Percentiles rank a stretch among this genome's conserved stretches.
Evolutionary conservation across 805 yeast species (phyloP).

Genomic region (Candida caryicola): DNA sequence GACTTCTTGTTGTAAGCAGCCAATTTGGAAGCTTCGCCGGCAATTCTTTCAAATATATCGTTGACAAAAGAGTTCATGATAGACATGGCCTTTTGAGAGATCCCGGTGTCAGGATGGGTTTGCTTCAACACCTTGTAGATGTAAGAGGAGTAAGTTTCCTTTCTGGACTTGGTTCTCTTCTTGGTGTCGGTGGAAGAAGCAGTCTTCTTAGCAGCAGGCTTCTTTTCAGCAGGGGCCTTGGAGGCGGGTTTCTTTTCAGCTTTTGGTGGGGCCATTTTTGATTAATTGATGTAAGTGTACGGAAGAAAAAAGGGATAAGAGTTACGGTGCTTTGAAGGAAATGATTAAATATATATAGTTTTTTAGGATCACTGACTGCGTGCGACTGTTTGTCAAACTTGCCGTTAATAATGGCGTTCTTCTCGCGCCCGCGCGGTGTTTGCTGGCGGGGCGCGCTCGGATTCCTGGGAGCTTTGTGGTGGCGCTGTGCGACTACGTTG

Average conservation of each 20-base stretch:
- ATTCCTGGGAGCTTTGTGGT: too few species aligned
- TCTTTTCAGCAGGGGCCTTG: slow-evolving; percentile 40
- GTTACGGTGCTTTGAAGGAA: background rate
- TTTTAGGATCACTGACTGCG: background rate
- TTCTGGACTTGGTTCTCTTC: slow-evolving; percentile 38
- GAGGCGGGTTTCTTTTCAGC: slow-evolving; percentile 41
- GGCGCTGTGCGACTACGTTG: too few species aligned
- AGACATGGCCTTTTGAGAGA: slow-evolving; percentile 39
- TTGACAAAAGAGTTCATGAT: slow-evolving; percentile 39
- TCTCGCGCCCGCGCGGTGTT: too few species aligned
- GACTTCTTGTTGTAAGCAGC: slow-evolving; percentile 41
- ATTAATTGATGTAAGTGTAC: background rate
- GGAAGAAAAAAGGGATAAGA: background rate
- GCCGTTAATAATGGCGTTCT: background rate
- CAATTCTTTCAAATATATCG: slow-evolving; percentile 38
- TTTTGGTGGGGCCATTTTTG: slow-evolving; percentile 33
- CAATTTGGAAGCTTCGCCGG: slow-evolving; percentile 37
- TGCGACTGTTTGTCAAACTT: background rate
- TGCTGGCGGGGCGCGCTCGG: too few species aligned
- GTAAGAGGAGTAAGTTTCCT: slow-evolving; percentile 38
- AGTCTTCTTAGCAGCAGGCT: slow-evolving; percentile 38
- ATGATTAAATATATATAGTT: background rate
- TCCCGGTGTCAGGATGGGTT: slow-evolving; percentile 40
- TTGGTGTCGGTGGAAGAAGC: slow-evolving; percentile 29
- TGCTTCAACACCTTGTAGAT: slow-evolving; percentile 40